These are phyloP conservation scores for Ramaria rubella DNA, from an alignment of 768 basidiomycete genomes.

Conservation along the genomic window DNA sequence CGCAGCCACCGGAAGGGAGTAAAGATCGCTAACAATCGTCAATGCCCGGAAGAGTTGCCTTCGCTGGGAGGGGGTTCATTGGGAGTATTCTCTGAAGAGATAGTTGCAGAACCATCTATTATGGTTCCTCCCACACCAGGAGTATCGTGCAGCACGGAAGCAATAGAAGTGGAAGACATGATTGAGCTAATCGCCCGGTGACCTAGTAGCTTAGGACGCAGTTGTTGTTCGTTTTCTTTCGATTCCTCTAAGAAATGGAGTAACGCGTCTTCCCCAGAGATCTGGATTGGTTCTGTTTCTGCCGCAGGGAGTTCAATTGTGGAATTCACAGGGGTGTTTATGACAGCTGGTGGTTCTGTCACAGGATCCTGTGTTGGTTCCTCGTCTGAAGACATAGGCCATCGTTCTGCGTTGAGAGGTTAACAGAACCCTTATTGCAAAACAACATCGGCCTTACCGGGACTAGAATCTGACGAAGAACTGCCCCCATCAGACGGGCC, in stretches of 20 bases:
- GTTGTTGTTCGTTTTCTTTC: not conserved
- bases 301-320: not conserved
- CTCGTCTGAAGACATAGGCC: constrained; percentile 1
- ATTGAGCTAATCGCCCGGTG: not conserved
- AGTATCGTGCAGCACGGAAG: constrained; percentile 7
- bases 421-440: not conserved
- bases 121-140: not conserved
- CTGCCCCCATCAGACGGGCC: not conserved
- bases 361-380: not conserved
- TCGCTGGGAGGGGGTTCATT: too few species aligned
- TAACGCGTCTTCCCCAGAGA: constrained; percentile 6
- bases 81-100: not conserved
- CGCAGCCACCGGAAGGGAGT: not conserved
- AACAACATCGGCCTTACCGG: not conserved
- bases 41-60: not conserved
- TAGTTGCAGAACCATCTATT: not conserved
- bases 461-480: not conserved
- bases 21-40: constrained; percentile 9
- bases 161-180: not conserved
- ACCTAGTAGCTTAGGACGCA: not conserved
- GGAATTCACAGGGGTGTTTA: not conserved
- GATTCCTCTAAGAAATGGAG: constrained; percentile 2
- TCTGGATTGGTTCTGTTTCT: not conserved
- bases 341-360: constrained; percentile 5
- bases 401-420: not conserved